phyloP scores from a whole-genome alignment of 1,284 basidiomycete genomes.

The Phylloboletellus chloephorus region DNA sequence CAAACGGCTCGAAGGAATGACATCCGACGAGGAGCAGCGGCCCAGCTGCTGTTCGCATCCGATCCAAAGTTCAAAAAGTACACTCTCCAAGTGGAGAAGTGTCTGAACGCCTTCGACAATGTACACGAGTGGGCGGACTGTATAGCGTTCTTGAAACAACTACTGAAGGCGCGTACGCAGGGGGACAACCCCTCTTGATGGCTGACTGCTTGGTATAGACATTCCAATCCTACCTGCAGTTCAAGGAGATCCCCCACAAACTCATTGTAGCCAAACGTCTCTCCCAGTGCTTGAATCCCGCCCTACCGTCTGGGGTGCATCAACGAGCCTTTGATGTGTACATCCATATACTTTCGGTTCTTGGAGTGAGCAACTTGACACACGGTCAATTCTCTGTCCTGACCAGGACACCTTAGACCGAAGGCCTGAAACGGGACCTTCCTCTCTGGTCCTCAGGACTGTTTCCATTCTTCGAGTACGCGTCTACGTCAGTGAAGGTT shows the following conservation, averaged over 20 bases:
- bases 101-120: conserved; percentile 89
- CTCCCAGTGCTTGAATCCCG: conserved; percentile 95
- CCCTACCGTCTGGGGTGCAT: conserved; percentile 94
- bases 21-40: conserved; percentile 32
- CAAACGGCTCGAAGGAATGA: conserved; percentile 4
- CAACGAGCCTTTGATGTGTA: conserved; percentile 96
- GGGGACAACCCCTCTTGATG: not conserved
- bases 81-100: conserved; percentile 84
- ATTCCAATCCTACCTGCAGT: conserved; percentile 86
- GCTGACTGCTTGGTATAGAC: conserved; percentile 47
- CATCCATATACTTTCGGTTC: conserved; percentile 81
- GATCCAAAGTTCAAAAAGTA: conserved; percentile 99
- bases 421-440: conserved; percentile 85
- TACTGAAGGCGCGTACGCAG: conserved; percentile 67
- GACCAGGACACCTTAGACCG: conserved; percentile 49
- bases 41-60: conserved; percentile 51
- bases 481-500: conserved; percentile 90
- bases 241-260: conserved; percentile 94
- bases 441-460: conserved; percentile 93
- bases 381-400: not conserved
- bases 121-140: conserved; percentile 99
- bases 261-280: conserved; percentile 92
- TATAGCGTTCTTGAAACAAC: conserved; percentile 92
- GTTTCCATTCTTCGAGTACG: conserved; percentile 98
- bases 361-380: conserved; percentile 61